These are phyloP conservation scores for Lasiosphaeria miniovina DNA, from an alignment of 495 filamentous ascomycete species.

Conservation along the genomic window DNA sequence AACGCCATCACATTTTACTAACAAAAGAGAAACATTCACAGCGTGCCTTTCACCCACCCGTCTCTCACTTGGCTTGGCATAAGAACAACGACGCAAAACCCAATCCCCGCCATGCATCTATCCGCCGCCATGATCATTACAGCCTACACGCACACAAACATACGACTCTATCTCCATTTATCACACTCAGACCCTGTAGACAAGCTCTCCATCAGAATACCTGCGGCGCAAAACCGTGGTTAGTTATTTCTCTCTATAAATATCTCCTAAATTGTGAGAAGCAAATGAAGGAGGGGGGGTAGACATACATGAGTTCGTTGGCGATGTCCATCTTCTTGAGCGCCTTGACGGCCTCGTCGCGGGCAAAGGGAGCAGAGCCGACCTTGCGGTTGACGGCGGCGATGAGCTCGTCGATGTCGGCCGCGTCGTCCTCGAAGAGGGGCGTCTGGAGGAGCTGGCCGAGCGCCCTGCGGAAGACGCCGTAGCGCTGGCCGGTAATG, in stretches of 20 bases:
- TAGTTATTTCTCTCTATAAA: not conserved
- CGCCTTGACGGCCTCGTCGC: conserved; percentile 70
- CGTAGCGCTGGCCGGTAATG: conserved; percentile 62
- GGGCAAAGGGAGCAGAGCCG: conserved; percentile 56
- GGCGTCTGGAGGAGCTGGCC: conserved; percentile 74
- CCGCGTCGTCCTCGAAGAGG: conserved; percentile 78
- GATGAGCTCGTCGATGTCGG: conserved; percentile 70
- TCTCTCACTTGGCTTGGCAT: too few relatives aligned
- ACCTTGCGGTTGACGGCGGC: conserved; percentile 74
- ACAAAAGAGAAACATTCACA: too few relatives aligned
- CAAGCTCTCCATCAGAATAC: conserved; percentile 45
- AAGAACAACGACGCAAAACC: too few relatives aligned
- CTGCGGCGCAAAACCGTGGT: conserved; percentile 16
- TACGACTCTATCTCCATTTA: not conserved
- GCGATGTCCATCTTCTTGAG: conserved; percentile 72
- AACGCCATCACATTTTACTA: too few relatives aligned
- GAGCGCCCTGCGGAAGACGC: conserved; percentile 72
- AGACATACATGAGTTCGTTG: conserved; percentile 90
- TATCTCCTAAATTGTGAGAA: conserved; percentile 24
- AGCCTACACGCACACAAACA: not conserved
- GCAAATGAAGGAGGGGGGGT: conserved; percentile 4
- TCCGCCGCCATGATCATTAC: too few relatives aligned
- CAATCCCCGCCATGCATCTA: too few relatives aligned
- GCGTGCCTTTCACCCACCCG: too few relatives aligned
- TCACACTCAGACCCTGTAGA: conserved; percentile 42